These are phyloP conservation scores for Vigna mungo DNA, from an alignment of 306 rosid species.

Conservation along the genomic window DNA sequence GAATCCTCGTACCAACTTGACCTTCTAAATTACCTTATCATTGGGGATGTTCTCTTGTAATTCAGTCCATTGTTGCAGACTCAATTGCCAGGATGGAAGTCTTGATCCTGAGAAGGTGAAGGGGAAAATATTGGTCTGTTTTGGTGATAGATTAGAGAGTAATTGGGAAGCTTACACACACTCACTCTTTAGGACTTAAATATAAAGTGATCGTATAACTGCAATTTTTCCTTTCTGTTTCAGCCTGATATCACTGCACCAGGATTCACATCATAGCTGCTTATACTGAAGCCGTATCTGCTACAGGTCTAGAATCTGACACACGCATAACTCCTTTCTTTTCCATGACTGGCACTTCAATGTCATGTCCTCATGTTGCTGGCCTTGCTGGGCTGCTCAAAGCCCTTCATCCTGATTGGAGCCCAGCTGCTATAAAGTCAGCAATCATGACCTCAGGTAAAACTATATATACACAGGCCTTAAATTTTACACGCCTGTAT, in stretches of 20 bases:
- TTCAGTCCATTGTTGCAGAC: slow-evolving; percentile 43
- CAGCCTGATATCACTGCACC: slow-evolving; percentile 65
- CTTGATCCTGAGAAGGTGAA: slow-evolving; percentile 63
- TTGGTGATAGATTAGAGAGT: slow-evolving; percentile 19
- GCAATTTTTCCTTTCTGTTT: background rate
- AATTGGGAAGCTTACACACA: slow-evolving; percentile 1
- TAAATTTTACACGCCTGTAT: background rate
- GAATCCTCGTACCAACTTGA: slow-evolving; percentile 26
- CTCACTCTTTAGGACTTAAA: too few species aligned
- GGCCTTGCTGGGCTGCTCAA: slow-evolving; percentile 63
- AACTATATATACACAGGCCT: background rate
- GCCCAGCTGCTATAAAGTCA: slow-evolving; percentile 70
- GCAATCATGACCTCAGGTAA: slow-evolving; percentile 77
- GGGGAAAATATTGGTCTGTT: slow-evolving; percentile 71
- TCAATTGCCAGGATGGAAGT: slow-evolving; percentile 42
- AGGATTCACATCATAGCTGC: slow-evolving; percentile 59
- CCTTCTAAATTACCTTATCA: background rate
- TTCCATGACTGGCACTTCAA: slow-evolving; percentile 43
- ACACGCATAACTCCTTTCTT: slow-evolving; percentile 36
- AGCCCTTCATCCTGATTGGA: slow-evolving; percentile 65
- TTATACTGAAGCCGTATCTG: slow-evolving; percentile 21
- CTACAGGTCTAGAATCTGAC: background rate
- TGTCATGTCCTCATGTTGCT: slow-evolving; percentile 72
- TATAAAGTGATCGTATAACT: background rate
- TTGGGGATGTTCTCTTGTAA: background rate